Base-by-base conservation (phyloP, 371 early-diverging fungal genomes). In the Rhizopus sp. region DNA sequence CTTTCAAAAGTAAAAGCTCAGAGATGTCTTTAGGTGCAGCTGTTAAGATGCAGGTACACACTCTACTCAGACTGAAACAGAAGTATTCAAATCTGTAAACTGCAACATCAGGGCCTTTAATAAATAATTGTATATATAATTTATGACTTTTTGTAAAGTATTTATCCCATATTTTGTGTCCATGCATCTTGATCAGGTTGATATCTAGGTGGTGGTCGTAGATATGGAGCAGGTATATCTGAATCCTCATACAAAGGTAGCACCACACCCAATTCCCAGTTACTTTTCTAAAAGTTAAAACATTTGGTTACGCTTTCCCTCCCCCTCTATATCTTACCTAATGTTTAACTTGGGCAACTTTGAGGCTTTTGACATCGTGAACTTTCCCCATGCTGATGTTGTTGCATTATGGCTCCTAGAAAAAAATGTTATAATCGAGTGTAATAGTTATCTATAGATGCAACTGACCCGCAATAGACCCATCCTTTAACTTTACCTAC, bases 331-430 rank as follows among this genome's bases (percentile, higher is more conserved):
- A 3, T 23, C 50, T 57, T 68, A 73, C 78, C 63, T 77, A 13
- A 78, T 78, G 7, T 34, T 63, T 55, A 73, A 60, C 45, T 73
- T 78, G 5, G 73, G 74, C 38, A 60, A 31, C 34, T 68, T 67
- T 3, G 56, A 55, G 8, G 55, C 52, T 32, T 60, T 62, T 17
- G 71, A 40, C 5, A 71, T 5, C 0, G 72, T 53, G 9, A 68
- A 50, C 39, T 71, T 73, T 3, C 76, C 79, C 79, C 79, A 78
- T 12, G 79, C 79, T 15, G 69, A 59, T 16, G 49, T 47, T 0
- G 79, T 78, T 10, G 79, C 68, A 63, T 78, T 78, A 49, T 78
- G 79, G 29, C 76, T 75, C 62, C 74, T 77, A 57, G n/a, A n/a
- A 29, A 44, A 37, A 15, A 2, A n/a, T 29, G 7, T n/a, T 4